Conservation (phyloP, 441 rosid genomes). For the Gossypium lobatum region DNA sequence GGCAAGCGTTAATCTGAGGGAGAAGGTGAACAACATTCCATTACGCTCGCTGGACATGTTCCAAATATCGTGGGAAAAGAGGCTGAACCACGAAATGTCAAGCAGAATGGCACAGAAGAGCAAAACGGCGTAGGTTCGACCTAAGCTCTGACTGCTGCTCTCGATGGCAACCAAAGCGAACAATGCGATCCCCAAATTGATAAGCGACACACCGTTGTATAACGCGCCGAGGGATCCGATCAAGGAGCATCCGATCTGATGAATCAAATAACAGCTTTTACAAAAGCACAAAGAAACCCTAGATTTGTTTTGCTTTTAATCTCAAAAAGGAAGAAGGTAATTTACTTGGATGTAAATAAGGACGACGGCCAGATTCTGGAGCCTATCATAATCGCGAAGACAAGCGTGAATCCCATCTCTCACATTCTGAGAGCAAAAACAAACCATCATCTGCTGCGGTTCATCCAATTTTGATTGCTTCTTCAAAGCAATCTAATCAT, state of each 20-base stretch:
- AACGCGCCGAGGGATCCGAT: conserved; percentile 85
- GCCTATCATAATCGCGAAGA: conserved; percentile 74
- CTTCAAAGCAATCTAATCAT: not conserved
- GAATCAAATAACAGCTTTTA: not conserved
- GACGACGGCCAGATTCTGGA: conserved; percentile 69
- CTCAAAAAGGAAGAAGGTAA: not conserved
- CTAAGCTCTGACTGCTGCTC: conserved; percentile 81
- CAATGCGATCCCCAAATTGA: conserved; percentile 68
- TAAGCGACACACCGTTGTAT: conserved; percentile 72
- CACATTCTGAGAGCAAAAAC: conserved; percentile 28
- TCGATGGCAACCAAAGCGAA: conserved; percentile 87
- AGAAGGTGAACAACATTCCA: conserved; percentile 54
- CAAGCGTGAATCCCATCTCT: conserved; percentile 61
- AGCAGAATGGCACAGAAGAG: conserved; percentile 67
- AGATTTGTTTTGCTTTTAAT: not conserved
- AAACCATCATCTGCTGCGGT: conserved; percentile 35
- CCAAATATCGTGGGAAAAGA: conserved; percentile 69
- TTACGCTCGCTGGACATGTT: conserved; percentile 20
- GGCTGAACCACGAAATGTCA: conserved; percentile 79
- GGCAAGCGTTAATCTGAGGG: conserved; percentile 67
- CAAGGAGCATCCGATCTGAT: conserved; percentile 81
- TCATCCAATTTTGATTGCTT: conserved; percentile 1
- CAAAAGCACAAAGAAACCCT: not conserved
- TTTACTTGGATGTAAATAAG: conserved; percentile 83
- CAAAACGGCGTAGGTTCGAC: conserved; percentile 81